phyloP scores from a whole-genome alignment of 768 basidiomycete genomes.

The Mycena olivaceomarginata region DNA sequence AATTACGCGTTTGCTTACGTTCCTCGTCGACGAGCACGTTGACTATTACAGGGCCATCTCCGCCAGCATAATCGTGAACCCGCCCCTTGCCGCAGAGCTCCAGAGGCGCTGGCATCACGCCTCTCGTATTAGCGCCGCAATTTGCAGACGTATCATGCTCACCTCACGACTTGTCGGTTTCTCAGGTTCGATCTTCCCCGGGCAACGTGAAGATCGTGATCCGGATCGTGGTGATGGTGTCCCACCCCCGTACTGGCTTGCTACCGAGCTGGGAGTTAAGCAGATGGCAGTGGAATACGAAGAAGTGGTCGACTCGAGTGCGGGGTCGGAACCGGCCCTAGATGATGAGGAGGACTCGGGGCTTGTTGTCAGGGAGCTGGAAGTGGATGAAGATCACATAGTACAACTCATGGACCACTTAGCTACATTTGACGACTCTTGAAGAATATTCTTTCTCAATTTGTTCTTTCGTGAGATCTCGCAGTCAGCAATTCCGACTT shows the following conservation, averaged over 20 bases:
- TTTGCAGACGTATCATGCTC: not conserved
- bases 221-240: not conserved
- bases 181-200: slow-evolving; percentile 14
- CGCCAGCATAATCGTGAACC: not conserved
- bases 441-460: not conserved
- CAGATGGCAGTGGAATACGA: not conserved
- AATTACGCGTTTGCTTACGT: no score
- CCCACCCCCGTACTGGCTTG: slow-evolving; percentile 13
- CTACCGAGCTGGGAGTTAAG: not conserved
- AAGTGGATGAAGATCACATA: slow-evolving; percentile 3
- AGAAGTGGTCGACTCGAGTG: not conserved
- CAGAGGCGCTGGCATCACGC: slow-evolving; percentile 11
- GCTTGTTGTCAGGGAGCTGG: not conserved
- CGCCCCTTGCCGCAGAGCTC: not conserved
- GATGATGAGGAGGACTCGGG: not conserved
- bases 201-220: not conserved
- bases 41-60: slow-evolving; percentile 5
- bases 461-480: not conserved
- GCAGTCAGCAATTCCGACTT: not conserved
- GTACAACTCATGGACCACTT: slow-evolving; percentile 20
- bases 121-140: not conserved
- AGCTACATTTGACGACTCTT: not conserved
- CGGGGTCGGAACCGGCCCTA: no score
- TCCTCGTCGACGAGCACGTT: not conserved
- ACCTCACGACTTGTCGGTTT: slow-evolving; percentile 4